Conservation (phyloP, 2,329 filamentous ascomycete genomes). For the Aspergillaceae sp. region DNA sequence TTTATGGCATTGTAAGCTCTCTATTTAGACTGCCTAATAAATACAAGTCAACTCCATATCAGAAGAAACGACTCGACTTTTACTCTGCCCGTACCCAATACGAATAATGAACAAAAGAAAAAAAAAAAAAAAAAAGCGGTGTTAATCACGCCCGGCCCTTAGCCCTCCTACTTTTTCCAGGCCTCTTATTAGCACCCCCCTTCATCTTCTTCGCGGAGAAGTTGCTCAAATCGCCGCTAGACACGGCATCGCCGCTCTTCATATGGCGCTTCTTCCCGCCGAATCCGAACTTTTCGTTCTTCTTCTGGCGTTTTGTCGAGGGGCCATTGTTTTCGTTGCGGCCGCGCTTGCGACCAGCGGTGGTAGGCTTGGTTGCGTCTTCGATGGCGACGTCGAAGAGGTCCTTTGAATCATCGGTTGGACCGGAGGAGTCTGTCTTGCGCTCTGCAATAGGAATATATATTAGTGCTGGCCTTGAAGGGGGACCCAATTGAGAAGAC, state of each 20-base stretch:
- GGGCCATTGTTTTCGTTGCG: conserved; percentile 35
- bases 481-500: too few relatives aligned
- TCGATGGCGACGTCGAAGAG: conserved; percentile 89
- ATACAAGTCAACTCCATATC: too few relatives aligned
- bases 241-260: conserved; percentile 84
- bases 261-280: conserved; percentile 87
- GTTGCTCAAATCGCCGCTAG: conserved; percentile 67
- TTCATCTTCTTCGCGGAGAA: conserved; percentile 88
- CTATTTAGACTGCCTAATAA: too few relatives aligned
- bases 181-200: conserved; percentile 38
- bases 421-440: conserved; percentile 55
- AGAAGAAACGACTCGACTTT: too few relatives aligned
- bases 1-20: too few relatives aligned
- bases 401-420: conserved; percentile 62
- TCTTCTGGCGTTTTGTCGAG: conserved; percentile 71
- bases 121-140: conserved; percentile 3
- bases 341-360: conserved; percentile 38
- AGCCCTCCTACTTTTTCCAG: conserved; percentile 44
- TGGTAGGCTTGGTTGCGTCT: conserved; percentile 47
- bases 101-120: neutral
- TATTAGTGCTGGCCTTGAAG: too few relatives aligned
- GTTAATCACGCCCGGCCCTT: conserved; percentile 18
- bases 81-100: neutral
- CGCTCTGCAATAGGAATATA: conserved; percentile 55
- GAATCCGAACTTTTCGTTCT: conserved; percentile 89